These are phyloP conservation scores for Colletotrichum phormii DNA, from an alignment of 2,329 filamentous ascomycete species.

Conservation along the genomic window DNA sequence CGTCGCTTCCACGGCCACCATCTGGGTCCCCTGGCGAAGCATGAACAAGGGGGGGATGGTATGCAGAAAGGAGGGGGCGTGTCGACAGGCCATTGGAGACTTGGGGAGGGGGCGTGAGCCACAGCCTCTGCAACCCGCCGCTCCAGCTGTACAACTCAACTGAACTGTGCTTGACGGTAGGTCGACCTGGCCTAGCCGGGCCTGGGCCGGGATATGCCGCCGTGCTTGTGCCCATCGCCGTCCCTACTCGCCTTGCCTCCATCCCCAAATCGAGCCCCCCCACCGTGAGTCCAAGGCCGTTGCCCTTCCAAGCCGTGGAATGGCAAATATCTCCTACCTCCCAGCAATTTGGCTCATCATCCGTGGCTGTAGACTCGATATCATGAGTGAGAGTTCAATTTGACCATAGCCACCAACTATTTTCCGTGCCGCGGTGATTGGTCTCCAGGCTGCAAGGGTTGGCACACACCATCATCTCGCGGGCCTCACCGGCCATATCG, in stretches of 20 bases:
- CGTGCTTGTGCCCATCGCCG: constrained; percentile 5
- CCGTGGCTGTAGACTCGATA: background rate
- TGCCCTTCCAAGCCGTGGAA: background rate
- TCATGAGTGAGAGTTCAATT: background rate
- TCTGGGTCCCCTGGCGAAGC: constrained; percentile 25
- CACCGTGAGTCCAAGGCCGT: background rate
- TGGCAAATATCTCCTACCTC: background rate
- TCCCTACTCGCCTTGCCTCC: background rate
- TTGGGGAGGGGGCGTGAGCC: constrained; percentile 19
- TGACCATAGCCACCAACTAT: background rate
- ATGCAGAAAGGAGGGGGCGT: constrained; percentile 35
- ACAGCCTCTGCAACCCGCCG: constrained; percentile 9
- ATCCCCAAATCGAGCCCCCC: background rate
- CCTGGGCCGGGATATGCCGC: constrained; percentile 9
- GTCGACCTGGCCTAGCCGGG: constrained; percentile 11
- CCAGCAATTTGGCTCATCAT: background rate
- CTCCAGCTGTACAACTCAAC: background rate
- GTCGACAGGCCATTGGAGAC: constrained; percentile 25
- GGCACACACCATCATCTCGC: constrained; percentile 29
- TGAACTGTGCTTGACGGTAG: background rate
- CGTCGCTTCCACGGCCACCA: constrained; percentile 18
- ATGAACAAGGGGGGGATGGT: constrained; percentile 31
- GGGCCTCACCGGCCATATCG: constrained; percentile 15
- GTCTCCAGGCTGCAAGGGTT: constrained; percentile 16
- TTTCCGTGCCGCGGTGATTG: constrained; percentile 12